These are phyloP conservation scores for Pelargonium australe DNA, from an alignment of 441 rosid species.

Conservation along the genomic window DNA sequence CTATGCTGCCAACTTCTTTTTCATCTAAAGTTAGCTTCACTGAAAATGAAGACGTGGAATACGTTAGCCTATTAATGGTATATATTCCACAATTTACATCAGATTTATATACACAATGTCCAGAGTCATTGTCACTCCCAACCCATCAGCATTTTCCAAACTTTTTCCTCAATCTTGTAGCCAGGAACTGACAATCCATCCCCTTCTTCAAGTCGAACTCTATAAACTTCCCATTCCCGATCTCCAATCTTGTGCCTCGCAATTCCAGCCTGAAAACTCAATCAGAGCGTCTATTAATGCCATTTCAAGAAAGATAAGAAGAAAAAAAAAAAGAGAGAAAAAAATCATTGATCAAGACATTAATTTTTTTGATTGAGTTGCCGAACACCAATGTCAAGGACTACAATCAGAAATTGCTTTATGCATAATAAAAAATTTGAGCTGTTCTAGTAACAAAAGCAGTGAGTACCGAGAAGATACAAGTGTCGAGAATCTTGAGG, in stretches of 20 bases:
- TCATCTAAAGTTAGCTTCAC: constrained; percentile 9
- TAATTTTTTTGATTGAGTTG: neutral
- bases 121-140: constrained; percentile 42
- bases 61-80: constrained; percentile 4
- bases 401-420: too few species aligned
- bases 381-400: neutral
- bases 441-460: constrained; percentile 3
- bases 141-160: constrained; percentile 83
- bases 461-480: constrained; percentile 70
- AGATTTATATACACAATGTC: neutral
- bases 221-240: constrained; percentile 87
- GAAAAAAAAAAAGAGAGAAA: too few species aligned
- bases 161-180: constrained; percentile 57
- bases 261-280: constrained; percentile 58
- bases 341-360: too few species aligned
- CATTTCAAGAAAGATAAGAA: too few species aligned
- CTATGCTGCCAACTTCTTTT: constrained; percentile 11
- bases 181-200: constrained; percentile 40
- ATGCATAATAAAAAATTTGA: neutral
- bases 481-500: constrained; percentile 53
- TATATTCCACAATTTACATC: constrained; percentile 19
- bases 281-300: too few species aligned
- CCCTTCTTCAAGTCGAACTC: constrained; percentile 73
- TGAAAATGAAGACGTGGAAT: neutral
- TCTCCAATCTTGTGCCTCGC: constrained; percentile 64